Evolutionary conservation across 2,329 filamentous ascomycete species (phyloP), one percentile per base, ranked within the genome.

Genomic region (Tolypocladium guangdongense): DNA sequence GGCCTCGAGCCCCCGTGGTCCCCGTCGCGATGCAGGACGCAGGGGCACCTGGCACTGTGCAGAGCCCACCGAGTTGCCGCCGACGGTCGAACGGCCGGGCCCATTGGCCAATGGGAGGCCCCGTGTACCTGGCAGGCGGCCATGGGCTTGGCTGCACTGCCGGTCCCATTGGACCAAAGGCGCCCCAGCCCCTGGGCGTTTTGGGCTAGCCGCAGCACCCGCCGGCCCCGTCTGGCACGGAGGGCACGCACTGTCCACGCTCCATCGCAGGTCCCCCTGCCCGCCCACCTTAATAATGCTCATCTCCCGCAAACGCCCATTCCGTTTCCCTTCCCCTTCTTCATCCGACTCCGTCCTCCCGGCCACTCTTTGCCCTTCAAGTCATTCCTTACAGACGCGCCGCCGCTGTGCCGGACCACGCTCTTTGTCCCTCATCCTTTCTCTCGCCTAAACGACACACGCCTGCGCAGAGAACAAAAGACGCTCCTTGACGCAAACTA

Each of bases 381-480:
- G 55, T 58, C 59, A 60, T 60, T 60, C 59, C 53, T 59, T 60
- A 54, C 38, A 52, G 36, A 49, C 49, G 30, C 41, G 51, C 54
- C 48, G 41, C 52, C 45, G 51, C 52, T 51, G 38, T 50, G 56
- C 55, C 56, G 56, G 54, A 51, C 41, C 54, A 58, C 57, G 30
- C 49, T 58, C 56, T 24, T 52, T 56, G 52, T 39, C 35, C 30
- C 22, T 47, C 33, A 18, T n/a, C 43, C 27, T 46, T 46, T 32
- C 24, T 30, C 24, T 30, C 20, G 38, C 38, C 20, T 41, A 10
- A 41, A 24, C n/a, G 20, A 41, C 38, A 2, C 20, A 16, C 20
- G 38, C 7, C 43, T 35, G 47, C 39, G 22, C 39, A 27, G 14
- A 30, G 6, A 45, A 18, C 41, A n/a, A 46, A 7, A 27, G 27